Percentiles rank a stretch among this genome's conserved stretches.
Evolutionary conservation across 2,329 filamentous ascomycete species (phyloP).

Genomic region (Paecilomyces dactylethromorphus): DNA sequence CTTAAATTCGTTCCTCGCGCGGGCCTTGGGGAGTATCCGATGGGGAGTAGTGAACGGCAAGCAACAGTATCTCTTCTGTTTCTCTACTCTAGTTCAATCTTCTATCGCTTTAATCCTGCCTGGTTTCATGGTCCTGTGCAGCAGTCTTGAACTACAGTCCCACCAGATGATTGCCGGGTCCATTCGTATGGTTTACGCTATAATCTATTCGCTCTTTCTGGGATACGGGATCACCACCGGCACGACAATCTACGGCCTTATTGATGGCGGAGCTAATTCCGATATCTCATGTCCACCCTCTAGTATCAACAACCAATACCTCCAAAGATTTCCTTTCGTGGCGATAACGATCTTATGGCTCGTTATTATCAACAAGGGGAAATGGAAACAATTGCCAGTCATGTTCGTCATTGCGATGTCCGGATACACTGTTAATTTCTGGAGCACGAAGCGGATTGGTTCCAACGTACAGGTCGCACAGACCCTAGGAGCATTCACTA

Average conservation of each 20-base stretch:
- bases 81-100: slow-evolving; percentile 62
- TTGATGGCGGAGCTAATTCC: slow-evolving; percentile 48
- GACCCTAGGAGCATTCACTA: slow-evolving; percentile 66
- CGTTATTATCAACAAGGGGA: slow-evolving; percentile 72
- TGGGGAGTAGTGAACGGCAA: slow-evolving; percentile 27
- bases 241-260: slow-evolving; percentile 53
- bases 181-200: slow-evolving; percentile 62
- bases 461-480: slow-evolving; percentile 68
- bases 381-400: slow-evolving; percentile 67
- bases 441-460: slow-evolving; percentile 60
- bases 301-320: slow-evolving; percentile 38
- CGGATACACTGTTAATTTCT: slow-evolving; percentile 70
- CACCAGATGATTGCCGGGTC: slow-evolving; percentile 62
- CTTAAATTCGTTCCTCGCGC: slow-evolving; percentile 60
- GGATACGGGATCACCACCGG: slow-evolving; percentile 65
- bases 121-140: slow-evolving; percentile 55
- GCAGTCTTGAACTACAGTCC: slow-evolving; percentile 59
- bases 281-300: slow-evolving; percentile 40
- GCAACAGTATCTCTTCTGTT: slow-evolving; percentile 52
- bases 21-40: slow-evolving; percentile 59
- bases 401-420: slow-evolving; percentile 68
- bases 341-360: slow-evolving; percentile 65
- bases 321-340: slow-evolving; percentile 63
- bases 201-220: slow-evolving; percentile 64
- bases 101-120: slow-evolving; percentile 65